These are phyloP conservation scores for Dryadomyces quercus-mongolicae DNA, from an alignment of 2,329 filamentous ascomycete species.

Conservation along the genomic window DNA sequence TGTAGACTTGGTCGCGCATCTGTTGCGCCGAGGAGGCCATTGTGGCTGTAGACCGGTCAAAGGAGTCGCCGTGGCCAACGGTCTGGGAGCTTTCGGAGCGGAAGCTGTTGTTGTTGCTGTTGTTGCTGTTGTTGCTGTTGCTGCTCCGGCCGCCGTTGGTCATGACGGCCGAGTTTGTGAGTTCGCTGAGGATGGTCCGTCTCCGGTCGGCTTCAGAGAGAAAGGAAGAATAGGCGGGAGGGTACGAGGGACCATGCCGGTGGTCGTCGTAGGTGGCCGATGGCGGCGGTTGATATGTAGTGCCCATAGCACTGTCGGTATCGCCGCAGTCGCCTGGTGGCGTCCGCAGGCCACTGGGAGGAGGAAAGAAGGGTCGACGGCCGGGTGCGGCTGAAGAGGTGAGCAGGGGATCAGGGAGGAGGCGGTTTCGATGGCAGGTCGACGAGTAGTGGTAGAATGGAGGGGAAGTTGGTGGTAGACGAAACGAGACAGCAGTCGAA, in stretches of 20 bases:
- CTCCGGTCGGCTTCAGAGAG: constrained; percentile 12
- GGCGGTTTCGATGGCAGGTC: background rate
- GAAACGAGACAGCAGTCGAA: constrained; percentile 12
- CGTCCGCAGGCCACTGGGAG: constrained; percentile 15
- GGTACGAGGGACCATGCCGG: constrained; percentile 4
- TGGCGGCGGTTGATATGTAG: constrained; percentile 19
- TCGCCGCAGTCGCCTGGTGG: constrained; percentile 17
- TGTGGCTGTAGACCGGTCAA: background rate
- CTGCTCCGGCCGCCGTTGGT: background rate
- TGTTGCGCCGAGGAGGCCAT: background rate
- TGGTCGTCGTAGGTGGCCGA: constrained; percentile 17
- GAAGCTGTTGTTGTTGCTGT: constrained; percentile 11
- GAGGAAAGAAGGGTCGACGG: background rate
- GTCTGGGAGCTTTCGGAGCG: background rate
- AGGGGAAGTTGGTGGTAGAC: constrained; percentile 9
- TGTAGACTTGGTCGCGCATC: background rate
- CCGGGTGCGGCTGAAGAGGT: background rate
- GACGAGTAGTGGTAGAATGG: background rate
- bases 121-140: constrained; percentile 1
- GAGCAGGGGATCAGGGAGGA: background rate
- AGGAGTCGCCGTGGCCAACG: background rate
- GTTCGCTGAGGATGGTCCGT: constrained; percentile 11
- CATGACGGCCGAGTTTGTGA: background rate
- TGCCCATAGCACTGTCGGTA: constrained; percentile 17
- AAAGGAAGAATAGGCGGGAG: constrained; percentile 3